Base-by-base conservation (phyloP, 1,139 yeast genomes). In the Hyphopichia buzzinii region DNA sequence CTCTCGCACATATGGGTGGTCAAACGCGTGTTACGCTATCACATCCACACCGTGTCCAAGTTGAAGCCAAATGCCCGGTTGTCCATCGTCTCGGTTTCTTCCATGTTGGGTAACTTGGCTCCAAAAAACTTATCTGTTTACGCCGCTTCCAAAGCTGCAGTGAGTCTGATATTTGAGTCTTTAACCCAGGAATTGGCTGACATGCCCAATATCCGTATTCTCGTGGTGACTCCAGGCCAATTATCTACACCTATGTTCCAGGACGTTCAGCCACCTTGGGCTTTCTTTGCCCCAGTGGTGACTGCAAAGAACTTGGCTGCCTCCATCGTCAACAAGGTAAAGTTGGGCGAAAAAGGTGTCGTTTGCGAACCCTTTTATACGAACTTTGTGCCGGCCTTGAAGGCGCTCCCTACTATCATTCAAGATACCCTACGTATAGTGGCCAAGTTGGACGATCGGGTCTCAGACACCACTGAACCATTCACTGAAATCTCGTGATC, bases 31-130 rank as follows among this genome's bases (percentile, higher is more conserved):
- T 47, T 82, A 2, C 52, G 64, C 1, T 62, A 52, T 30, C 62
- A 57, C 42, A 28, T 48, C 8, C 30, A 45, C 2, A 28, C 37
- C 2, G 31, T 39, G 14, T 25, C 37, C 13, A 36, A 35, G 13
- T 12, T 26, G 25, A 23, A 38, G 12, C 41, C 57, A 56, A 31
- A 26, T 21, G 38, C 40, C 4, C 41, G 46, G 38, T 67, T 84
- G 3, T 84, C 74, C 42, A 57, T 86, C 3, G 79, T 86, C 8
- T 74, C 81, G 2, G 56, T 88, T 2, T 73, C 94, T 1, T 84
- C 94, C 1, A 74, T 84, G 0, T 58, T 88, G 21, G 95, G 95
- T 0, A 62, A 74, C 4, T 63, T 85, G 14, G 84, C 90, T 0
- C 95, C 96, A 0, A 73, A 74, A 8, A 76, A 79, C 45, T 70